Base-by-base conservation (phyloP, 208 protist genomes). In the Crithidia expoeki region DNA sequence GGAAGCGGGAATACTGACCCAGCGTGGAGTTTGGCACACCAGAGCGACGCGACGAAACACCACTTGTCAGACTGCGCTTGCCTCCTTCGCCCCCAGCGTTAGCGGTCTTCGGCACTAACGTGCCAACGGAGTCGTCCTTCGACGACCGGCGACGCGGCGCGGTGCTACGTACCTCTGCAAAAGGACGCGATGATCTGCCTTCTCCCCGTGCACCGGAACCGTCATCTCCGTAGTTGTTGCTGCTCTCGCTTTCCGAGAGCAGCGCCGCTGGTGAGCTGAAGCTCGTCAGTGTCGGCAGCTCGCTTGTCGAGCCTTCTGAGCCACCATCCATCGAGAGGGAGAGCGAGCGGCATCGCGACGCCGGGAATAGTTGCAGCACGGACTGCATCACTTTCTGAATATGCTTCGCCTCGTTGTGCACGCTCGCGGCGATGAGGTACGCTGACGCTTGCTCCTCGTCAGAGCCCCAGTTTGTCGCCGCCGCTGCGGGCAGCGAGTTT, bases 301-400 rank as follows among this genome's bases (percentile, higher is more conserved):
- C 69, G 38, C 52, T 68, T 27, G 33, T 56, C 11, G 52, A 53
- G 23, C 63, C 50, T 14, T 75, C 69, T n/a, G 33, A 33, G 16
- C 23, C 34, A 7, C 25, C 52, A 32, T 75, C 61, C 42, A 55
- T 10, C 27, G 65, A 62, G 34, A 55, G 32, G 0, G 65, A 68
- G 49, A 51, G 55, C 23, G 57, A 55, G 36, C 40, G 58, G 0
- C n/a, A 50, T 33, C 40, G 72, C 49, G 47, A 7, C 23, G 72
- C 34, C 30, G 64, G 57, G 28, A 75, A 65, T 34, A 74, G 27
- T 46, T 55, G 40, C 55, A 75, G 21, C 25, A 75, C 28, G 10
- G 51, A 59, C 40, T 47, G 68, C 40, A 71, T 38, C 50, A 50
- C 44, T 25, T 55, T 34, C 42, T 69, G 73, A 32, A 79, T 68